phyloP scores from a whole-genome alignment of 2,329 filamentous ascomycete species.

The Phaeosphaeria sp. region DNA sequence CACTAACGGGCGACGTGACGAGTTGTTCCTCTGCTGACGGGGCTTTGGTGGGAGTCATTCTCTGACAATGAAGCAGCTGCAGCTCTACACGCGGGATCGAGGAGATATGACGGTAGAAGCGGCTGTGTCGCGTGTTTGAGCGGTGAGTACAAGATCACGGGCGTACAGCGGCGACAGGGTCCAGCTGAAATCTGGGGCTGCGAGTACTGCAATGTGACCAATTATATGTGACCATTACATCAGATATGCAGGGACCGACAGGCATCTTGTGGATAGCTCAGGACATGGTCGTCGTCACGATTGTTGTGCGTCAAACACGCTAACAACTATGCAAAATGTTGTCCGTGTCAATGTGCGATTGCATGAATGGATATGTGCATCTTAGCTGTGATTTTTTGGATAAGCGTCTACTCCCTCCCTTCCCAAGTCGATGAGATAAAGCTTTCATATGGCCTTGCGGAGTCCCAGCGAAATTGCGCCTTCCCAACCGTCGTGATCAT shows the following conservation, averaged over 20 bases:
- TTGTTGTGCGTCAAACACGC: constrained; percentile 1
- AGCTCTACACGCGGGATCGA: neutral
- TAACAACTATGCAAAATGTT: neutral
- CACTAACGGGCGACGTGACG: constrained; percentile 52
- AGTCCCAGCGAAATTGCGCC: constrained; percentile 1
- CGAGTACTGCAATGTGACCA: constrained; percentile 19
- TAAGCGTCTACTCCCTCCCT: too few relatives aligned
- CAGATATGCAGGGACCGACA: constrained; percentile 22
- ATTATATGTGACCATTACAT: constrained; percentile 25
- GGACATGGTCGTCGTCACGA: neutral
- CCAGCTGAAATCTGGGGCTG: constrained; percentile 25
- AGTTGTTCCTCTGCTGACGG: constrained; percentile 41
- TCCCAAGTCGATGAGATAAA: neutral
- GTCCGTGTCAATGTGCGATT: neutral
- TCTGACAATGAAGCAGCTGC: constrained; percentile 2
- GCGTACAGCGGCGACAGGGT: constrained; percentile 32
- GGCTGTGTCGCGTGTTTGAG: constrained; percentile 24
- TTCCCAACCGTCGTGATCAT: constrained; percentile 19
- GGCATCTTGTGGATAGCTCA: constrained; percentile 1
- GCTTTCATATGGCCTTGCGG: constrained; percentile 1
- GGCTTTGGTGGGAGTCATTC: constrained; percentile 34
- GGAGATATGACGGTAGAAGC: constrained; percentile 6
- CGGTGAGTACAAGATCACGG: constrained; percentile 32
- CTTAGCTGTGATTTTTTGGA: too few relatives aligned
- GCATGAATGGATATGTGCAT: neutral